A percentile compares a stretch with the other conserved stretches of the same genome.
Evolutionary conservation across 768 basidiomycete species (phyloP).

Genomic region (Trametes cubensis): DNA sequence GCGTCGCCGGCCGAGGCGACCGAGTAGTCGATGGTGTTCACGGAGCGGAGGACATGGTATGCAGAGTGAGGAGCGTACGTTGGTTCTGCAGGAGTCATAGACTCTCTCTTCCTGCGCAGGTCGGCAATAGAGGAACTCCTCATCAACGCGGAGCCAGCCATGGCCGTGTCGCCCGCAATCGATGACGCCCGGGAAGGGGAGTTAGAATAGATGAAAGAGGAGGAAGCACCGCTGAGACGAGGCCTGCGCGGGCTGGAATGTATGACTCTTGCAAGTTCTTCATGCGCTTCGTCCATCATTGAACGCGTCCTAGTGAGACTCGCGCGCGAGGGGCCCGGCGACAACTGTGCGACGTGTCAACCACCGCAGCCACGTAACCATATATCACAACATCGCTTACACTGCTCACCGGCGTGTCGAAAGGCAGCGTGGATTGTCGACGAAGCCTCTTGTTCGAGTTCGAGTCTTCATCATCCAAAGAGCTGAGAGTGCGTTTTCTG

Average conservation of each 20-base stretch:
- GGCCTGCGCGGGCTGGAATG: slow-evolving; percentile 10
- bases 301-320: slow-evolving; percentile 11
- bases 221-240: slow-evolving; percentile 9
- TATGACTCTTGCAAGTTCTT: slow-evolving; percentile 4
- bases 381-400: not conserved
- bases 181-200: slow-evolving; percentile 18
- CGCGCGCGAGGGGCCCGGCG: slow-evolving; percentile 6
- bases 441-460: slow-evolving; percentile 12
- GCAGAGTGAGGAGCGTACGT: slow-evolving; percentile 18
- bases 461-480: slow-evolving; percentile 10
- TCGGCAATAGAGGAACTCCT: slow-evolving; percentile 13
- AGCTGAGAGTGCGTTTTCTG: slow-evolving; percentile 17
- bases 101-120: slow-evolving; percentile 17
- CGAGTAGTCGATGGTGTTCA: slow-evolving; percentile 22
- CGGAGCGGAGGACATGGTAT: slow-evolving; percentile 17
- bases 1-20: slow-evolving; percentile 19
- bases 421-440: slow-evolving; percentile 10
- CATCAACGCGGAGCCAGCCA: slow-evolving; percentile 11
- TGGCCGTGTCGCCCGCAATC: slow-evolving; percentile 12
- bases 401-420: slow-evolving; percentile 12
- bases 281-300: slow-evolving; percentile 9
- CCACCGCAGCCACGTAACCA: not conserved
- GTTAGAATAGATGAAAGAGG: slow-evolving; percentile 15
- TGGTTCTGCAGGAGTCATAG: slow-evolving; percentile 13
- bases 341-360: slow-evolving; percentile 12